Evolutionary conservation across 139 green algal genomes (phyloP), one percentile per base, ranked within the genome.

Genomic region (Haematococcus lacustris): DNA sequence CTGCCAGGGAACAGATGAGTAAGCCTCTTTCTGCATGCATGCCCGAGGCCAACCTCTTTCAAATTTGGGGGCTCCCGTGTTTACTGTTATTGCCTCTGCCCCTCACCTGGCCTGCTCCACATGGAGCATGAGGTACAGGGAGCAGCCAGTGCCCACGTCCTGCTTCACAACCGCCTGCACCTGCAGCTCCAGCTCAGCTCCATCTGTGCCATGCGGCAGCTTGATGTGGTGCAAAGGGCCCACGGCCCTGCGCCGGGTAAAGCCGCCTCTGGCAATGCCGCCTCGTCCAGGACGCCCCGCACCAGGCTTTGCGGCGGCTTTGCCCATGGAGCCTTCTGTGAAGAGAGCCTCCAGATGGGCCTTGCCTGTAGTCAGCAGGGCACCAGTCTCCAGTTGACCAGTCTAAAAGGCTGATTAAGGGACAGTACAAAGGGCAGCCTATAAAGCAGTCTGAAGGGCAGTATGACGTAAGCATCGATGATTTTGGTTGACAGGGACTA

Each of bases 101-200:
- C n/a, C n/a, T 21, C 53, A 34, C 4, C 53, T 23, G 4, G 53
- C 23, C 26, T 30, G 17, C 9, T 35, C 53, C 53, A 64, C 13
- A 26, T 64, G 53, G 21, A 23, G 4, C 53, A 64, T 7, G 17
- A 64, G 4, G 26, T 35, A 64, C 23, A 64, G 53, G 23, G 53
- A 64, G 53, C 53, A 64, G 17, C 53, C 53, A 21, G 33, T 26
- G 17, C 53, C 53, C 4, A 64, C 33, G 53, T 64, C 53, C 53
- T 64, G 53, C 53, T 64, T 64, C 17, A 64, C 53, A 21, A 64
- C 53, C 4, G 53, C 53, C 53, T 64, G 53, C 9, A 64, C 21
- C 4, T 21, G 9, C 21, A 64, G 13, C 53, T 64, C 53, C 4
- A 64, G 53, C 26, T 64, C 53, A 7, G 53, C 17, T 21, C 53